Percentiles rank a stretch among this genome's conserved stretches.
Conservation (phyloP, 2,329 filamentous ascomycete species). For the Aspergillus sp. region DNA sequence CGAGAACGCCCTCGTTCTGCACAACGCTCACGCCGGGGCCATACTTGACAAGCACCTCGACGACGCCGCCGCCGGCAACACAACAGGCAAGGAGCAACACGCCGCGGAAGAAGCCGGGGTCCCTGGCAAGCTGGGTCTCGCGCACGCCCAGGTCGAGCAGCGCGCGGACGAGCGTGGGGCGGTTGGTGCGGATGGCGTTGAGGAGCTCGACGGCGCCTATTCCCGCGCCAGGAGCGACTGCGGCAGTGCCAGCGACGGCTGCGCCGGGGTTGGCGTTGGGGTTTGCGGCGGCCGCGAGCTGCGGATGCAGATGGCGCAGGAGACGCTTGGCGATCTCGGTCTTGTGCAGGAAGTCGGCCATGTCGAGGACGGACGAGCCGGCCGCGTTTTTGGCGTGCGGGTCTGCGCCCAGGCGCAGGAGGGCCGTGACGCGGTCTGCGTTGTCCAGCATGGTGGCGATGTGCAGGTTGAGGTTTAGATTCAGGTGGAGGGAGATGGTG, state of each 20-base stretch:
- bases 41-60: conserved; percentile 15
- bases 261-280: too few species aligned
- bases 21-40: conserved; percentile 18
- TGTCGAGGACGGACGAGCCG: conserved; percentile 7
- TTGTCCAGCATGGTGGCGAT: conserved; percentile 6
- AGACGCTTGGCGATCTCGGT: conserved; percentile 6
- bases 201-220: conserved; percentile 5
- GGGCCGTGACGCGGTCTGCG: conserved; percentile 1
- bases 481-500: neutral
- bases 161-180: conserved; percentile 3
- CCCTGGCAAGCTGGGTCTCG: conserved; percentile 3
- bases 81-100: conserved; percentile 6
- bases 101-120: conserved; percentile 1
- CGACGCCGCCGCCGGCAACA: conserved; percentile 1
- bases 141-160: conserved; percentile 10
- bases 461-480: conserved; percentile 3
- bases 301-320: too few species aligned
- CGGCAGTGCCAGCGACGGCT: too few species aligned
- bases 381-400: conserved; percentile 3
- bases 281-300: too few species aligned
- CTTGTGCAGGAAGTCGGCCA: conserved; percentile 6
- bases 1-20: conserved; percentile 13
- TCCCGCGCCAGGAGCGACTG: too few species aligned
- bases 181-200: conserved; percentile 4
- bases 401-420: conserved; percentile 6